phyloP scores from a whole-genome alignment of 2,329 filamentous ascomycete species.

The Cladorrhinum sp. region DNA sequence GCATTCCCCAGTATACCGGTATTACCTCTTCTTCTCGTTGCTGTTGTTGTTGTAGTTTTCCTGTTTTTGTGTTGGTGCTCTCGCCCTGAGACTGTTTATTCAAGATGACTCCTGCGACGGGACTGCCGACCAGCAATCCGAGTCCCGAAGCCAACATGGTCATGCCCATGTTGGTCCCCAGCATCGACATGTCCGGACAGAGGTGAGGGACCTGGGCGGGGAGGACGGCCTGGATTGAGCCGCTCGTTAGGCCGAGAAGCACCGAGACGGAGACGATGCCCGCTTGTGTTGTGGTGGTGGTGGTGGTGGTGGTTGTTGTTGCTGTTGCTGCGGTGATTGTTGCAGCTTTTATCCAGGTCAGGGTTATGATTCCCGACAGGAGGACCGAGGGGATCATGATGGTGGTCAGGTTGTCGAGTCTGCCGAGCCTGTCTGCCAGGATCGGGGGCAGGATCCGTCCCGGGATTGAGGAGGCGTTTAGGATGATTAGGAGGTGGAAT shows the following conservation, averaged over 20 bases:
- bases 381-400: conserved; percentile 13
- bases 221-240: conserved; percentile 11
- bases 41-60: no score
- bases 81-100: no score
- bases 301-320: no score
- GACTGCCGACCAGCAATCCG: conserved; percentile 14
- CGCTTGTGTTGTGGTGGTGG: background rate
- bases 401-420: background rate
- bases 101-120: conserved; percentile 15
- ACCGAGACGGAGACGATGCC: conserved; percentile 8
- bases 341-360: conserved; percentile 17
- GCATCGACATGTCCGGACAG: conserved; percentile 10
- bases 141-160: conserved; percentile 11
- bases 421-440: conserved; percentile 11
- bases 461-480: conserved; percentile 13
- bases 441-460: conserved; percentile 11
- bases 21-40: background rate
- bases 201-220: conserved; percentile 7
- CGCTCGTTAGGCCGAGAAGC: conserved; percentile 10
- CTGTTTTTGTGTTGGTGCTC: no score
- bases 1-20: conserved; percentile 5
- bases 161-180: conserved; percentile 15
- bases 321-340: no score
- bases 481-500: conserved; percentile 18
- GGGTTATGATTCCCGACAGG: conserved; percentile 1